phyloP scores from a whole-genome alignment of 2,329 filamentous ascomycete genomes.

The Penicillium sclerotiorum region DNA sequence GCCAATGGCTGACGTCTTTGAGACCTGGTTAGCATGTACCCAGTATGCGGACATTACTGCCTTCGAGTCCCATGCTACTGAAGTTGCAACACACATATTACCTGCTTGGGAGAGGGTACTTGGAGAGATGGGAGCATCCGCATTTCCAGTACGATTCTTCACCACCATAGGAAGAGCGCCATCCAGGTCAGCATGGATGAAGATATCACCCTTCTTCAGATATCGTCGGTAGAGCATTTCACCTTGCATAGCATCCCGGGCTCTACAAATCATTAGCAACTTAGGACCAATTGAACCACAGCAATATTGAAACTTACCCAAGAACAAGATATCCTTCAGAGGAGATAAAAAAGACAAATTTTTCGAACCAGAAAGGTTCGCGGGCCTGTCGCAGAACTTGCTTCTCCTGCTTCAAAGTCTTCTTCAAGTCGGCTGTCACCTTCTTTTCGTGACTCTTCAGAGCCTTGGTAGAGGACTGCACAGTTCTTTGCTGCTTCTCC shows the following conservation, averaged over 20 bases:
- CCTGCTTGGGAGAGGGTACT: constrained; percentile 91
- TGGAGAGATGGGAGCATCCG: constrained; percentile 85
- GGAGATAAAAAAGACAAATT: constrained; percentile 93
- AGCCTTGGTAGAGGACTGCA: constrained; percentile 77
- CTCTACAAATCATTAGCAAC: constrained; percentile 42
- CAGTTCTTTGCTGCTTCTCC: constrained; percentile 83
- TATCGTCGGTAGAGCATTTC: constrained; percentile 89
- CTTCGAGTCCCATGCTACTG: constrained; percentile 93
- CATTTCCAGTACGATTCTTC: constrained; percentile 78
- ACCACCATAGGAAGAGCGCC: constrained; percentile 85
- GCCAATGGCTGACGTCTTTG: constrained; percentile 77
- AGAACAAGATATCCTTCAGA: constrained; percentile 93
- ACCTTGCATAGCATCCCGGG: constrained; percentile 84
- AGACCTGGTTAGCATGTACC: constrained; percentile 87
- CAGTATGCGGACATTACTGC: constrained; percentile 96
- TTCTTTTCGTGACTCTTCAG: constrained; percentile 90
- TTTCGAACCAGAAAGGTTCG: constrained; percentile 92
- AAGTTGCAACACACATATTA: constrained; percentile 79
- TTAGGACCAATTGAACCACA: background rate
- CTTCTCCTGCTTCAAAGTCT: constrained; percentile 88
- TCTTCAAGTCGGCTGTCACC: constrained; percentile 81
- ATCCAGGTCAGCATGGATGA: constrained; percentile 85
- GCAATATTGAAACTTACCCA: constrained; percentile 48
- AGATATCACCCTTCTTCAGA: constrained; percentile 85
- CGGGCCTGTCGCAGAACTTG: constrained; percentile 80